phyloP scores from a whole-genome alignment of 2,329 filamentous ascomycete species.

The Paraphaeosphaeria sporulosa region DNA sequence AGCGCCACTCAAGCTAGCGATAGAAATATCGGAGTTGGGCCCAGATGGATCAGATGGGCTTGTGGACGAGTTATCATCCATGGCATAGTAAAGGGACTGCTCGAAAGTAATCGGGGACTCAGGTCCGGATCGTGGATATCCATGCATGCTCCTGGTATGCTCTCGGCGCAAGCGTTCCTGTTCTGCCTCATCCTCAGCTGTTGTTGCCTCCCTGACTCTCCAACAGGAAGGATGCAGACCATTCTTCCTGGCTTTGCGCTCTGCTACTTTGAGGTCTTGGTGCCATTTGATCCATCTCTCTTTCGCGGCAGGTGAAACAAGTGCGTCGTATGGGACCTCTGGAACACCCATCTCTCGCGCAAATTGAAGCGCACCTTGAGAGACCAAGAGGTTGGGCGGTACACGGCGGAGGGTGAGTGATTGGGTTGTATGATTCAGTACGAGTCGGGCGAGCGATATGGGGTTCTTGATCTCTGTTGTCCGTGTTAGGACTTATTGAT shows the following conservation, averaged over 20 bases:
- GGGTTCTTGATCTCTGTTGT: constrained; percentile 85
- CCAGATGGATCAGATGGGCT: constrained; percentile 25
- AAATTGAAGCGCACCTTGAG: constrained; percentile 85
- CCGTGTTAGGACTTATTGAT: constrained; percentile 23
- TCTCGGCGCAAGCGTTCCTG: constrained; percentile 45
- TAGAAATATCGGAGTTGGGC: constrained; percentile 28
- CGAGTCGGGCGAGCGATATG: constrained; percentile 81
- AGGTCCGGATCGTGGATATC: constrained; percentile 21
- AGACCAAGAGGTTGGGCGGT: constrained; percentile 89
- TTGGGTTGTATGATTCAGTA: constrained; percentile 79
- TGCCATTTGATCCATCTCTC: constrained; percentile 83
- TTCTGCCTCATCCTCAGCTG: constrained; percentile 39
- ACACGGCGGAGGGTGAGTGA: constrained; percentile 86
- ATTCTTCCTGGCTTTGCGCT: constrained; percentile 53
- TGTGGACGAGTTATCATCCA: constrained; percentile 23
- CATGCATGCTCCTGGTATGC: constrained; percentile 46
- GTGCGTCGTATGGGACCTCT: constrained; percentile 74
- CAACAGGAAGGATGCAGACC: constrained; percentile 37
- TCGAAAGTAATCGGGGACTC: constrained; percentile 35
- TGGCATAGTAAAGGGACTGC: constrained; percentile 23
- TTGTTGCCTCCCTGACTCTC: constrained; percentile 29
- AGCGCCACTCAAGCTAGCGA: constrained; percentile 29
- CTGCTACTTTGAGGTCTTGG: constrained; percentile 70
- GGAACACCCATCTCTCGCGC: constrained; percentile 79
- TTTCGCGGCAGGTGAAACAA: constrained; percentile 81